Conservation (phyloP, 2,329 filamentous ascomycete species). For the Fusarium sp. region DNA sequence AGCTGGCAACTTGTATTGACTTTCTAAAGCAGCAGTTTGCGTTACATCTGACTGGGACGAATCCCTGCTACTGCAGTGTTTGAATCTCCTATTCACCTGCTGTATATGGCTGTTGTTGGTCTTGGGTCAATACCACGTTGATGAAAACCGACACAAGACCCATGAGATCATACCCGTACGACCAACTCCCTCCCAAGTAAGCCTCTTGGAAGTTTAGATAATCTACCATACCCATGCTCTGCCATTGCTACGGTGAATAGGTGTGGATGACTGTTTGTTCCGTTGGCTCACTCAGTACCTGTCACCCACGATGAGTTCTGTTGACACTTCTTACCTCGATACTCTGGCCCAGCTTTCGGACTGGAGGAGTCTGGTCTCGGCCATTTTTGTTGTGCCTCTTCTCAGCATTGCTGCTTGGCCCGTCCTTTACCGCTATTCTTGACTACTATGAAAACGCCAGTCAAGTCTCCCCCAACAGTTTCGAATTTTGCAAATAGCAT, state of each 20-base stretch:
- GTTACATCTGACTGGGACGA: too few relatives aligned
- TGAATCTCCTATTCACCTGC: too few relatives aligned
- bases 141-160: neutral
- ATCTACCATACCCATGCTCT: neutral
- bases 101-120: too few relatives aligned
- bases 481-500: constrained; percentile 39
- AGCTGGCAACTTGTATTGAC: too few relatives aligned
- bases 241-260: neutral
- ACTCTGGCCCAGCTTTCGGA: constrained; percentile 15
- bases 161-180: neutral
- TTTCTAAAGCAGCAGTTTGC: too few relatives aligned
- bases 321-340: constrained; percentile 15
- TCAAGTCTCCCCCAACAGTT: constrained; percentile 40
- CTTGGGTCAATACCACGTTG: too few relatives aligned
- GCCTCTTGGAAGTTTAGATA: constrained; percentile 3
- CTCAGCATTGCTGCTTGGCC: too few relatives aligned
- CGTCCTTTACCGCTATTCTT: too few relatives aligned
- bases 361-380: constrained; percentile 45
- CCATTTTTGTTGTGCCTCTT: too few relatives aligned
- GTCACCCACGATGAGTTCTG: constrained; percentile 22
- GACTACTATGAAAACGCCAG: constrained; percentile 13
- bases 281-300: neutral
- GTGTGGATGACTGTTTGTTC: neutral
- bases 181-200: neutral
- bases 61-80: too few relatives aligned